Conservation (phyloP, 495 filamentous ascomycete genomes). For the Penicillium lividum region DNA sequence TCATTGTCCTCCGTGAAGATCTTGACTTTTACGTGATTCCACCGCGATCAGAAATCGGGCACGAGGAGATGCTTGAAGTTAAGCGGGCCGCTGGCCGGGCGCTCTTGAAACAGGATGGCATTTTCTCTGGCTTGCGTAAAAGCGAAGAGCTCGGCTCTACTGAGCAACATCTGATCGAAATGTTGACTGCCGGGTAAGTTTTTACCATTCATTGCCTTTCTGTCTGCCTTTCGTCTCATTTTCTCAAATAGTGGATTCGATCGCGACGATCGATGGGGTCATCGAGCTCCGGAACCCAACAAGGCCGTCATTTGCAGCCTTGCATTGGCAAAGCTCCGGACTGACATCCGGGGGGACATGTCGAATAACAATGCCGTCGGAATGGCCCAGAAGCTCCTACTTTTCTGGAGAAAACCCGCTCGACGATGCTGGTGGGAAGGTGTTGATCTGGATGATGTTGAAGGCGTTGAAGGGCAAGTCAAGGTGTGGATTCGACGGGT, state of each 20-base stretch:
- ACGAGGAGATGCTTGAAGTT: slow-evolving; percentile 91
- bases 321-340: slow-evolving; percentile 87
- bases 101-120: slow-evolving; percentile 86
- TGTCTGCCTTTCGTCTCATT: slow-evolving; percentile 13
- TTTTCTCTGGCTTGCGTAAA: slow-evolving; percentile 91
- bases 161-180: slow-evolving; percentile 98
- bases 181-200: slow-evolving; percentile 94
- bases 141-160: slow-evolving; percentile 96
- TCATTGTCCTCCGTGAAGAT: slow-evolving; percentile 95
- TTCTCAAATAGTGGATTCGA: slow-evolving; percentile 76
- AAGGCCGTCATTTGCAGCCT: slow-evolving; percentile 98
- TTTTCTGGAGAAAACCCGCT: slow-evolving; percentile 98
- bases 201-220: slow-evolving; percentile 10
- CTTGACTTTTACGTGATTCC: slow-evolving; percentile 98
- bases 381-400: slow-evolving; percentile 97
- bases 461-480: slow-evolving; percentile 86
- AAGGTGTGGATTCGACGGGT: slow-evolving; percentile 98
- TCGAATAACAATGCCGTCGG: slow-evolving; percentile 82
- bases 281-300: slow-evolving; percentile 92
- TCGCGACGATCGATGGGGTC: slow-evolving; percentile 91
- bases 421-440: slow-evolving; percentile 99
- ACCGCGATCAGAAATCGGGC: slow-evolving; percentile 79
- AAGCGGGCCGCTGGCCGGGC: slow-evolving; percentile 91
- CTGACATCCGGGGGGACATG: slow-evolving; percentile 80
- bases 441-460: slow-evolving; percentile 85